phyloP scores from a whole-genome alignment of 805 yeast species.

The Hanseniaspora nectarophila region DNA sequence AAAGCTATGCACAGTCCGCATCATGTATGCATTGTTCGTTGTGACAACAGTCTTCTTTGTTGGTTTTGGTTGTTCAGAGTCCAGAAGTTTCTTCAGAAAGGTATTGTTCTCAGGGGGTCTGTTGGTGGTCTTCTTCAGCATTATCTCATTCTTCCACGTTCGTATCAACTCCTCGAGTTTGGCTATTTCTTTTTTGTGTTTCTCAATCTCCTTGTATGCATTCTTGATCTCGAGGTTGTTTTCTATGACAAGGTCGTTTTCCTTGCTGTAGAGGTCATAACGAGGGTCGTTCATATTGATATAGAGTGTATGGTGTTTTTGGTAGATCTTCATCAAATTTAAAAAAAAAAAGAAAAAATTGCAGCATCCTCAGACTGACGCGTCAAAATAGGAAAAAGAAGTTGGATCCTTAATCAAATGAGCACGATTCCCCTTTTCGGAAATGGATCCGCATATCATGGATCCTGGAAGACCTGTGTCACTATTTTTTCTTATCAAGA shows the following conservation, averaged over 20 bases:
- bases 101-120: slow-evolving; percentile 18
- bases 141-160: slow-evolving; percentile 15
- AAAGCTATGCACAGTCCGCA: slow-evolving; percentile 33
- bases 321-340: neutral
- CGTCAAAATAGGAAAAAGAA: too few species aligned
- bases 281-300: slow-evolving; percentile 24
- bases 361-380: too few species aligned
- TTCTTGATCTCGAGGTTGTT: slow-evolving; percentile 20
- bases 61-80: neutral
- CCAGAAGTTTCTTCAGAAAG: slow-evolving; percentile 17
- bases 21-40: slow-evolving; percentile 24
- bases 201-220: slow-evolving; percentile 9
- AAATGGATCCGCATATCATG: too few species aligned
- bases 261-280: slow-evolving; percentile 19
- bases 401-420: too few species aligned
- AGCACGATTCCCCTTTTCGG: too few species aligned
- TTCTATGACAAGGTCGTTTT: slow-evolving; percentile 18
- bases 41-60: neutral
- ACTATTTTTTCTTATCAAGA: too few species aligned
- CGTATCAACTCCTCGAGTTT: slow-evolving; percentile 23
- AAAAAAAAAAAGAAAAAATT: too few species aligned
- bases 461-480: too few species aligned
- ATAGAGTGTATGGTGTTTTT: neutral
- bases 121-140: slow-evolving; percentile 16
- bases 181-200: slow-evolving; percentile 22